phyloP scores from a whole-genome alignment of 2,329 filamentous ascomycete genomes.

The Phialophora chinensis region DNA sequence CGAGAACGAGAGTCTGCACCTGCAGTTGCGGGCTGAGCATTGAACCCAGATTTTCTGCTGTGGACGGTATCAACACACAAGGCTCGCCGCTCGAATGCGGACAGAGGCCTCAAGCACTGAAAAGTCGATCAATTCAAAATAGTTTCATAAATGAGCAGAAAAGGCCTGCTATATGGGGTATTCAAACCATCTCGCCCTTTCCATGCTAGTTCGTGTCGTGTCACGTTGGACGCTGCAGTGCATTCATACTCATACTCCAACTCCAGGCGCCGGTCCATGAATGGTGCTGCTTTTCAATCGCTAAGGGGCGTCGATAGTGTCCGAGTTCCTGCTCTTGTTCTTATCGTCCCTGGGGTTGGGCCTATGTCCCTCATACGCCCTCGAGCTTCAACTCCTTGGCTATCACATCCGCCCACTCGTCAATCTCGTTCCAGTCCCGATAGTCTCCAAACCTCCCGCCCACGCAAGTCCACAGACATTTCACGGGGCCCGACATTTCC shows the following conservation, averaged over 20 bases:
- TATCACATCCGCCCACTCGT: constrained; percentile 30
- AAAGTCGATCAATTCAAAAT: background rate
- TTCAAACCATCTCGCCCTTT: constrained; percentile 25
- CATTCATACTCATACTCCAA: background rate
- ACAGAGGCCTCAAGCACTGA: background rate
- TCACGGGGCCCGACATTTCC: constrained; percentile 15
- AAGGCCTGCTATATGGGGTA: constrained; percentile 40
- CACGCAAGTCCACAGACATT: constrained; percentile 30
- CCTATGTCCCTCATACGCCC: constrained; percentile 4
- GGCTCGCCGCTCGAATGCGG: background rate
- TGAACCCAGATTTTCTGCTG: background rate
- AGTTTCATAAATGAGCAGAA: background rate
- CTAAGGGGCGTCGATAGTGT: background rate
- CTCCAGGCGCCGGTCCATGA: background rate
- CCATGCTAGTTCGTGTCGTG: constrained; percentile 11
- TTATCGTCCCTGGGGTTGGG: background rate
- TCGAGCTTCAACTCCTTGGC: constrained; percentile 32
- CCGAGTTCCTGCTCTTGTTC: background rate
- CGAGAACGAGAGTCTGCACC: background rate
- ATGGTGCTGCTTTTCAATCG: background rate
- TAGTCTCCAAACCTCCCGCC: constrained; percentile 32
- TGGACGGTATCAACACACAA: background rate
- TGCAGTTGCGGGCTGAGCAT: background rate
- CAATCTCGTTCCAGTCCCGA: constrained; percentile 34
- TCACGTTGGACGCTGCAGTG: constrained; percentile 6